Base-by-base conservation (phyloP, 1,284 basidiomycete species). In the Ceratobasidium sp. region DNA sequence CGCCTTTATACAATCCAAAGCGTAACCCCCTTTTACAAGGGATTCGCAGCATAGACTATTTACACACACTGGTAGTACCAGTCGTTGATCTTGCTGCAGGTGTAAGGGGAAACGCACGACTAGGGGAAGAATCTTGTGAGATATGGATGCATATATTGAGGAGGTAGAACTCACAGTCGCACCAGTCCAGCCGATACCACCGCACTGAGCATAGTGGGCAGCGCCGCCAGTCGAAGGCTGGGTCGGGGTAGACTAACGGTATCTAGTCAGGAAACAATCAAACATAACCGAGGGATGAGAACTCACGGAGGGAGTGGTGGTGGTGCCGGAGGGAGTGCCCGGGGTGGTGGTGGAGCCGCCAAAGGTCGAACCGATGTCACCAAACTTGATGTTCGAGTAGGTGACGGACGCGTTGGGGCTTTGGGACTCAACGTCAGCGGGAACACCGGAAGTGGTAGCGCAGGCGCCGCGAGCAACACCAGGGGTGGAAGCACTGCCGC, bases 321-420 rank as follows among this genome's bases (percentile, higher is more conserved):
- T 60, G 12, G 42, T 67, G 45, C 27, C 1, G 17, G 67, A 58
- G 25, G 55, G n/a, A 40, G 53, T 38, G 31, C 29, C 43, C 12
- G 45, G 20, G 4, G 40, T 38, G 13, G 25, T 38, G 15, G 47
- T 45, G 45, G 65, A 25, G 32, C 77, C 74, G 60, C 58, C 75
- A 70, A 72, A 85, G 69, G 85, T 86, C 52, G 83, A 82, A 71
- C 81, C 82, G 75, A 86, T 81, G 72, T 80, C 78, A 62, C 85
- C 85, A 73, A 82, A 81, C 74, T 80, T 82, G 79, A 86, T 85
- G 81, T 86, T 85, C 34, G 84, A 86, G 74, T 86, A 85, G 32
- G 60, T 71, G 32, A 71, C 71, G 53, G 77, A 58, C 8, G 74
- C 69, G 56, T 72, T 72, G 55, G 70, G 27, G 45, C 31, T 43